phyloP scores from a whole-genome alignment of 208 protist genomes.

The Trichomonas tenax region DNA sequence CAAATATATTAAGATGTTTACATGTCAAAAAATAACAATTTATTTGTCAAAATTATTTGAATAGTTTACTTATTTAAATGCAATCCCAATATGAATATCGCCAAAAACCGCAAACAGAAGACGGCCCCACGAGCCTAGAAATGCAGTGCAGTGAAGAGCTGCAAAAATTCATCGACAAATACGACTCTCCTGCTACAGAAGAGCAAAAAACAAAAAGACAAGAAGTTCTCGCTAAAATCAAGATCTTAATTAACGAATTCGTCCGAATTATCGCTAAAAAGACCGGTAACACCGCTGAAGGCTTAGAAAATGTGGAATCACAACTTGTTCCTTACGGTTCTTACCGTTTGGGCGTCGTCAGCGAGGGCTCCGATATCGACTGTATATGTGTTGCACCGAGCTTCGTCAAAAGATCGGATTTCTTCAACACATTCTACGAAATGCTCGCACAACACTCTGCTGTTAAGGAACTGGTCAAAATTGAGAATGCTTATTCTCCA shows the following conservation, averaged over 20 bases:
- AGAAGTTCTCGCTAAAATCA: not conserved
- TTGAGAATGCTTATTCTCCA: not conserved
- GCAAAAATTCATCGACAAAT: no score
- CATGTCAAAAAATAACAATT: no score
- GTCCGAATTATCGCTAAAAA: not conserved
- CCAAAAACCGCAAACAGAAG: no score
- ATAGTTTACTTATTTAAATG: no score
- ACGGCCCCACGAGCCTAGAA: no score
- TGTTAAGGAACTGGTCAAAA: not conserved
- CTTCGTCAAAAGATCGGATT: not conserved
- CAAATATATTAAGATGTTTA: no score
- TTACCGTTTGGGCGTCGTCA: not conserved
- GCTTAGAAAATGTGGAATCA: not conserved
- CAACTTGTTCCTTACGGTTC: conserved; percentile 23
- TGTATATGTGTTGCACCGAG: not conserved
- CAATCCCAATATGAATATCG: no score
- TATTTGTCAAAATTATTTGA: no score
- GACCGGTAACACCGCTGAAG: no score
- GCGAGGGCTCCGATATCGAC: conserved; percentile 4
- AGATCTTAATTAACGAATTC: not conserved
- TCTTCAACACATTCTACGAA: conserved; percentile 14
- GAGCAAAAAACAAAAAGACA: not conserved
- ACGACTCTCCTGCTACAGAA: not conserved
- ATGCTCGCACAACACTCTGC: not conserved
- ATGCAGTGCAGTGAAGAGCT: no score